Evolutionary conservation across 2,329 filamentous ascomycete genomes (phyloP).

Genomic region (Ilyonectria sp.): DNA sequence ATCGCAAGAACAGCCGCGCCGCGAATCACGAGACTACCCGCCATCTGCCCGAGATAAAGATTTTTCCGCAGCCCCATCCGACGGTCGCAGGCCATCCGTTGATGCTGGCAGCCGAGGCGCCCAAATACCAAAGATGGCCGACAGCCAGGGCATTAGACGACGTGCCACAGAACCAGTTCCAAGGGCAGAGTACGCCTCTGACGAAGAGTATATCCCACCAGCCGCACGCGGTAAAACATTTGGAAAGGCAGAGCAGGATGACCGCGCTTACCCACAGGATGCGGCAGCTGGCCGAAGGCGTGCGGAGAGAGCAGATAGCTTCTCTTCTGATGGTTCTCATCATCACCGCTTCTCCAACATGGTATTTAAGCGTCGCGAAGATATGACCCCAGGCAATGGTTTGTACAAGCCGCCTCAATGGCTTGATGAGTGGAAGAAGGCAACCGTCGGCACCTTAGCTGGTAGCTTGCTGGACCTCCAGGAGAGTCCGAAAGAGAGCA

Average conservation of each 20-base stretch:
- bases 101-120: slow-evolving; percentile 27
- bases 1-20: slow-evolving; percentile 7
- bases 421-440: slow-evolving; percentile 82
- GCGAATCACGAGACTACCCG: slow-evolving; percentile 26
- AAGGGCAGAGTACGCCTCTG: slow-evolving; percentile 44
- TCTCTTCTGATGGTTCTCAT: slow-evolving; percentile 50
- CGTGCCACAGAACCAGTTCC: slow-evolving; percentile 51
- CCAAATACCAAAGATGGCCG: slow-evolving; percentile 37
- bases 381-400: slow-evolving; percentile 65
- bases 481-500: slow-evolving; percentile 57
- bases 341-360: slow-evolving; percentile 58
- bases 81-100: slow-evolving; percentile 32
- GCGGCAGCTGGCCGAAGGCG: slow-evolving; percentile 38
- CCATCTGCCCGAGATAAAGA: slow-evolving; percentile 50
- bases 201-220: slow-evolving; percentile 48
- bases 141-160: slow-evolving; percentile 45
- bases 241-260: slow-evolving; percentile 27
- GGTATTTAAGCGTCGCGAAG: slow-evolving; percentile 59
- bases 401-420: slow-evolving; percentile 72
- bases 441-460: slow-evolving; percentile 72
- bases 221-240: slow-evolving; percentile 41
- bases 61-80: slow-evolving; percentile 49
- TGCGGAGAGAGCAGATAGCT: slow-evolving; percentile 50
- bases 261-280: slow-evolving; percentile 32
- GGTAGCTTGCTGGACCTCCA: slow-evolving; percentile 74